Percentiles rank a stretch among this genome's conserved stretches.
These are phyloP conservation scores for Neofusicoccum umdonicola DNA, from an alignment of 2,329 filamentous ascomycete species.

Conservation along the genomic window DNA sequence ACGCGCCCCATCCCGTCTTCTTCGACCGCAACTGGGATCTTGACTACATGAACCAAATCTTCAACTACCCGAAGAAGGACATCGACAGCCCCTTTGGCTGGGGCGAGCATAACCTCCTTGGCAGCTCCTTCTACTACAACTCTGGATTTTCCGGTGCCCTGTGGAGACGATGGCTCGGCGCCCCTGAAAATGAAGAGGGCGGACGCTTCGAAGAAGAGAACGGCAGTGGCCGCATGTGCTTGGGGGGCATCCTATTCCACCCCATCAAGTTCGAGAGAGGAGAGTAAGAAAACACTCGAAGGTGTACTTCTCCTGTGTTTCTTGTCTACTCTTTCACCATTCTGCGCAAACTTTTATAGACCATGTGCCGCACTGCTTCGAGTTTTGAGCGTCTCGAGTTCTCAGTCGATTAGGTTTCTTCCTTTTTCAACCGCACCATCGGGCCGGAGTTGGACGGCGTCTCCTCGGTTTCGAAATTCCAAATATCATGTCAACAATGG, in stretches of 20 bases:
- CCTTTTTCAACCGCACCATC: slow-evolving; percentile 12
- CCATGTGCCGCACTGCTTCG: slow-evolving; percentile 6
- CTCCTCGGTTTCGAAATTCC: slow-evolving; percentile 13
- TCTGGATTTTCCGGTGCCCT: slow-evolving; percentile 47
- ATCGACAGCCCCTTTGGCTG: slow-evolving; percentile 50
- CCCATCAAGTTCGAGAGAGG: slow-evolving; percentile 50
- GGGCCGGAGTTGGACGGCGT: slow-evolving; percentile 17
- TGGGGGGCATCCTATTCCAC: slow-evolving; percentile 46
- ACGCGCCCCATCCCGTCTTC: slow-evolving; percentile 74
- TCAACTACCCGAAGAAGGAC: slow-evolving; percentile 48
- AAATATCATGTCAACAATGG: slow-evolving; percentile 11
- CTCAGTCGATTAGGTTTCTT: slow-evolving; percentile 12
- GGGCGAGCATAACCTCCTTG: slow-evolving; percentile 53
- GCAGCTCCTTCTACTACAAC: slow-evolving; percentile 53
- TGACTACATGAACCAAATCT: slow-evolving; percentile 45
- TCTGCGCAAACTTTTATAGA: slow-evolving; percentile 15
- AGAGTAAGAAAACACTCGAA: slow-evolving; percentile 21
- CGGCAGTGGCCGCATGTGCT: slow-evolving; percentile 48
- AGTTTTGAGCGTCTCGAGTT: slow-evolving; percentile 10
- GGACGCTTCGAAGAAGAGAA: slow-evolving; percentile 42
- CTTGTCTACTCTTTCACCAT: slow-evolving; percentile 3
- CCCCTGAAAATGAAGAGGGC: slow-evolving; percentile 45
- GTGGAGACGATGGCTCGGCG: slow-evolving; percentile 51
- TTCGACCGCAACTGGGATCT: slow-evolving; percentile 71
- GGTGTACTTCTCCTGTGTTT: slow-evolving; percentile 14